A percentile compares a stretch with the other conserved stretches of the same genome.
Conservation (phyloP, 2,329 filamentous ascomycete species). For the Daldinia sp. region DNA sequence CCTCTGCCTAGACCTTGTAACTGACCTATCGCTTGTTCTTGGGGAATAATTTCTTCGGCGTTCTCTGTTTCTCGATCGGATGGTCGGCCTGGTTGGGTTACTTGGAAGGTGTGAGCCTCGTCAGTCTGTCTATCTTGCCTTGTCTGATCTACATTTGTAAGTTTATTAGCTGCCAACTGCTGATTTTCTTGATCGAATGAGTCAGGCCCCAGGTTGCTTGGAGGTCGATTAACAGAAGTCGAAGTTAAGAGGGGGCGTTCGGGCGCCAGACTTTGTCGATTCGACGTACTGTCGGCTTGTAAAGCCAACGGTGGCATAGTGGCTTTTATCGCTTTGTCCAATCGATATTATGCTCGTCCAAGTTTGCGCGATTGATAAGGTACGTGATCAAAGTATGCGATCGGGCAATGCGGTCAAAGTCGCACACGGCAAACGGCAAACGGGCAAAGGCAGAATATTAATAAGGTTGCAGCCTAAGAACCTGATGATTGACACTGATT, state of each 20-base stretch:
- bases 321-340: not conserved
- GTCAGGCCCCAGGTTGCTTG: not conserved
- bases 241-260: not conserved
- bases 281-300: not conserved
- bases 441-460: not conserved
- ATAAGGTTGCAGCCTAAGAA: not conserved
- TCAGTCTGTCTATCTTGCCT: not conserved
- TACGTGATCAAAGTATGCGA: not conserved
- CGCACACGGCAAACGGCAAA: not conserved
- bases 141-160: not conserved
- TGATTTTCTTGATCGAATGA: conserved; percentile 6
- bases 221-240: not conserved
- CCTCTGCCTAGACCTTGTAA: conserved; percentile 2
- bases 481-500: not conserved
- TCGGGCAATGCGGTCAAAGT: not conserved
- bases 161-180: not conserved
- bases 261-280: not conserved
- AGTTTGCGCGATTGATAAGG: not conserved
- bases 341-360: not conserved
- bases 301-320: conserved; percentile 8
- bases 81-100: not conserved
- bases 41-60: not conserved
- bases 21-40: not conserved
- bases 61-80: not conserved
- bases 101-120: not conserved